These are phyloP conservation scores for Fusarium palustre DNA, from an alignment of 2,329 filamentous ascomycete genomes.

Conservation along the genomic window DNA sequence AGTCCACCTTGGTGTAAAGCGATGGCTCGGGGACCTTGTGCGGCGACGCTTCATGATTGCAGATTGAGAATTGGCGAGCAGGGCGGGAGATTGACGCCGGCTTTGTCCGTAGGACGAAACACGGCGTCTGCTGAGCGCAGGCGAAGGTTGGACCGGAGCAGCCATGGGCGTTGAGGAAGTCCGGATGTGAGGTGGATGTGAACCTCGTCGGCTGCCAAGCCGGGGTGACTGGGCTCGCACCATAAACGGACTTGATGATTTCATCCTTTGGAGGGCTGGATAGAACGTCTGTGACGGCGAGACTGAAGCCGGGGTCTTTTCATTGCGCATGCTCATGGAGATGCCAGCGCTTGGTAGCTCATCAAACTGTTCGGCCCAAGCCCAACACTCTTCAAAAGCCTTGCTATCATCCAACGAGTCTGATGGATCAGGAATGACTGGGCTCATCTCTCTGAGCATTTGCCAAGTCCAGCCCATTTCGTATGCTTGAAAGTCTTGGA, in stretches of 20 bases:
- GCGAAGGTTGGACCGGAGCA: conserved; percentile 54
- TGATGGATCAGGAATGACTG: conserved; percentile 62
- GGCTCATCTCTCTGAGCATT: conserved; percentile 71
- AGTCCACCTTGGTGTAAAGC: conserved; percentile 68
- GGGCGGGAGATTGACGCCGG: conserved; percentile 50
- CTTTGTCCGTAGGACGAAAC: conserved; percentile 58
- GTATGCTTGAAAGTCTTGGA: conserved; percentile 70
- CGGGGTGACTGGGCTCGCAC: conserved; percentile 57
- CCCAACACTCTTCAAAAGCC: conserved; percentile 71
- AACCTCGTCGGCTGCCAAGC: conserved; percentile 54
- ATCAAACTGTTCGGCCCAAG: conserved; percentile 74
- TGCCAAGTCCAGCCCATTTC: conserved; percentile 77
- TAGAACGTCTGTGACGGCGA: conserved; percentile 55
- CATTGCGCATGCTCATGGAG: conserved; percentile 57
- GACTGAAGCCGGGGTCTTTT: conserved; percentile 56
- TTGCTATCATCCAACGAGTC: conserved; percentile 54
- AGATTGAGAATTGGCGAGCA: conserved; percentile 44
- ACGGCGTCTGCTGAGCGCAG: conserved; percentile 58
- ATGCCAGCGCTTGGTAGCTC: conserved; percentile 61
- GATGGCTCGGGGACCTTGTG: conserved; percentile 68
- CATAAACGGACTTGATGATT: conserved; percentile 50
- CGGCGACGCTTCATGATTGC: conserved; percentile 63
- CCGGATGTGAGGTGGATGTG: conserved; percentile 62
- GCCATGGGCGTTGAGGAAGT: conserved; percentile 65
- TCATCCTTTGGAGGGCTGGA: conserved; percentile 41